Evolutionary conservation across 1,284 basidiomycete genomes (phyloP), one percentile per base, ranked within the genome.

Genomic region (Trichosporon sp.): DNA sequence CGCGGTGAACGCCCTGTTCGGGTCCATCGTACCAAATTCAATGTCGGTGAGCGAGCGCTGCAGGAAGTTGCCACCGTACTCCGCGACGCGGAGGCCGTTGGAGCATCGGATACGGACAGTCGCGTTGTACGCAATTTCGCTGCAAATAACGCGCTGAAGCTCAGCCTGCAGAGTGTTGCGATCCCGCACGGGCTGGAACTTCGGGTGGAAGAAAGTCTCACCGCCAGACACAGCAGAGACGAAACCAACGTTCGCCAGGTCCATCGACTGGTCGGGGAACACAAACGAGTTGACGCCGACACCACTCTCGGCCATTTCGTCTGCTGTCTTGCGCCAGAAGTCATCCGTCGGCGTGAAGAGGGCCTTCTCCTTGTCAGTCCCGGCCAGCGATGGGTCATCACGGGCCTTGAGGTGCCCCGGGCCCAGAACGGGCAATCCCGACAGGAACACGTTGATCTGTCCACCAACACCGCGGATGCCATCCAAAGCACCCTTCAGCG

Each of bases 201-300:
- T 88, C 7, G 97, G 96, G 78, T 97, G 92, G 85, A 92, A 97
- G 84, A 91, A 95, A 0, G 96, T 79, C 70, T 97, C 93, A 21
- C 97, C 97, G n/a, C 97, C 97, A 0, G 93, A 95, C 18, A 89
- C 80, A 0, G 88, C 89, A 0, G 91, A 82, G 6, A 95, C 86
- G 1, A 87, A 83, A 38, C 92, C 91, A 69, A 99, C 89, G 1
- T 92, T 92, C 1, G 91, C 96, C 1, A 98, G 85, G 81, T 99
- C 96, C 74, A 94, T 90, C 75, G 89, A 91, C 79, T 89, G 89
- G 70, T 85, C 88, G 65, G 92, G 93, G 69, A 93, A 93, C 42
- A 98, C 85, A 83, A 97, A 96, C 81, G 94, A 86, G 78, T 90
- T 95, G 71, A 98, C 89, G 1, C 94, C 96, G 44, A 99, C 88